These are phyloP conservation scores for Teratosphaeria gauchensis DNA, from an alignment of 2,329 filamentous ascomycete genomes.

Conservation along the genomic window DNA sequence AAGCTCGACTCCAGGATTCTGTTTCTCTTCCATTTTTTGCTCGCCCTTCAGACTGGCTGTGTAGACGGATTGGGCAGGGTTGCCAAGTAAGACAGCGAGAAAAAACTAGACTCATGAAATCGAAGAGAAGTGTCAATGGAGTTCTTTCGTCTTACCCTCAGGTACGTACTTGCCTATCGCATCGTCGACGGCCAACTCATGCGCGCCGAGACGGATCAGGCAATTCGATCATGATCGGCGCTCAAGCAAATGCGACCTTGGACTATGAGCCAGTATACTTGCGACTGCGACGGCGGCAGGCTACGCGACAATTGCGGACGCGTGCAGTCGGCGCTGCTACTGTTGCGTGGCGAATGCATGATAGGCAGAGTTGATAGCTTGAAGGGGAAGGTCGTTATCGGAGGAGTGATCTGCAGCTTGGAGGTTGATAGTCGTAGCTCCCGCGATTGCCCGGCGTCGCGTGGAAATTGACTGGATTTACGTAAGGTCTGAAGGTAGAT, in stretches of 20 bases:
- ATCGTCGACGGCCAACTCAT: not conserved
- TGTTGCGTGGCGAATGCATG: not conserved
- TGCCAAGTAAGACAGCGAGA: not conserved
- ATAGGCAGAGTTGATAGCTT: not conserved
- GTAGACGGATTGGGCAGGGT: not conserved
- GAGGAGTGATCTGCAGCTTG: not conserved
- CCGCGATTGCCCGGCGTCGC: not conserved
- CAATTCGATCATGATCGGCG: not conserved
- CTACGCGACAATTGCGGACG: not conserved
- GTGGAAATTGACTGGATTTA: not conserved
- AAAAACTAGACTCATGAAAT: too few relatives aligned
- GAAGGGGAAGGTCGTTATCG: not conserved
- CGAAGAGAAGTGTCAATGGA: too few relatives aligned
- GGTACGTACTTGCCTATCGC: not conserved
- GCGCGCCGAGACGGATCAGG: not conserved
- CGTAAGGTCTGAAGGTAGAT: not conserved
- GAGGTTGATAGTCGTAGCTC: not conserved
- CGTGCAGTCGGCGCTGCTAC: not conserved
- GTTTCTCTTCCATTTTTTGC: constrained; percentile 6
- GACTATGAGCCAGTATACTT: not conserved
- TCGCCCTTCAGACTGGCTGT: not conserved
- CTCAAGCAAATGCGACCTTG: not conserved
- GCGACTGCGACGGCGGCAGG: too few relatives aligned
- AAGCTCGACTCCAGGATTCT: constrained; percentile 3
- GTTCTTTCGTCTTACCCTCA: not conserved